A percentile compares a stretch with the other conserved stretches of the same genome.
phyloP scores from a whole-genome alignment of 768 basidiomycete species.

The Cystobasidium onofrii region DNA sequence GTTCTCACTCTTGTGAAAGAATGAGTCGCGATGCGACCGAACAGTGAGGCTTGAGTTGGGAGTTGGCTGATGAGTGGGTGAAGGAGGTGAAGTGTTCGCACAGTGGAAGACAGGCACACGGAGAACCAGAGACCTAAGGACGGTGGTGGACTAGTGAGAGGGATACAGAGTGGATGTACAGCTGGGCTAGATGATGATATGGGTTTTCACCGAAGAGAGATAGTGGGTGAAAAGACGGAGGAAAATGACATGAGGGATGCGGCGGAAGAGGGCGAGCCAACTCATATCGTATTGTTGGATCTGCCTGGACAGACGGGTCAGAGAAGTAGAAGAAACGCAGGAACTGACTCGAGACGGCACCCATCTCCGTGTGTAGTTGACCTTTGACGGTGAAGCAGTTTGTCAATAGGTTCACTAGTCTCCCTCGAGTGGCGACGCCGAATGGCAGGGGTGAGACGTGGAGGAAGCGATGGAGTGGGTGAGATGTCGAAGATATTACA shows the following conservation, averaged over 20 bases:
- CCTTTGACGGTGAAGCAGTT: constrained; percentile 23
- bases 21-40: too few relatives aligned
- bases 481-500: too few relatives aligned
- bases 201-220: not conserved
- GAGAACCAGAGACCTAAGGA: too few relatives aligned
- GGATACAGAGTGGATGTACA: too few relatives aligned
- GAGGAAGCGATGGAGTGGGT: too few relatives aligned
- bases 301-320: not conserved
- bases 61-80: not conserved
- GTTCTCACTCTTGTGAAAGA: too few relatives aligned
- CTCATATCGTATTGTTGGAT: constrained; percentile 25
- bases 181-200: too few relatives aligned
- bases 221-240: not conserved
- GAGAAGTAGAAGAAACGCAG: not conserved
- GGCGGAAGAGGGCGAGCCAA: not conserved
- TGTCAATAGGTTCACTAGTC: not conserved
- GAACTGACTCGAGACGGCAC: too few relatives aligned
- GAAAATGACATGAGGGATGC: not conserved
- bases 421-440: not conserved
- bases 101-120: too few relatives aligned
- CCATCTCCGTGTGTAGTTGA: not conserved
- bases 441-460: too few relatives aligned
- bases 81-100: not conserved
- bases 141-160: too few relatives aligned
- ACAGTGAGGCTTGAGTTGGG: too few relatives aligned